Conservation (phyloP, 2,329 filamentous ascomycete species). For the Sarocladium kiliense region DNA sequence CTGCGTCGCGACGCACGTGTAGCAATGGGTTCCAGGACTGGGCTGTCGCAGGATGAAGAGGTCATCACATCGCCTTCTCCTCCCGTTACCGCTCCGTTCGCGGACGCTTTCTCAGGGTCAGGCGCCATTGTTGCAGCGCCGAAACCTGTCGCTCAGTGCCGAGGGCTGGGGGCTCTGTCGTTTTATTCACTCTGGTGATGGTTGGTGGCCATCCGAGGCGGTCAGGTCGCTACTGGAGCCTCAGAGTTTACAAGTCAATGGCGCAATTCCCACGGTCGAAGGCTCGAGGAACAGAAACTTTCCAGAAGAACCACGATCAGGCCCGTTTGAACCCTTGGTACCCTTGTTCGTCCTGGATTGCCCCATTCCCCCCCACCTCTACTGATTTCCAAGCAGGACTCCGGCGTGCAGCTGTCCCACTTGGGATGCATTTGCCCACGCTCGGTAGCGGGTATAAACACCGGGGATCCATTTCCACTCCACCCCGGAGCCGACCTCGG, state of each 20-base stretch:
- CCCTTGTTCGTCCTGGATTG: too few species aligned
- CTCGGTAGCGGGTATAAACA: background rate
- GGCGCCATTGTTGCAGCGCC: background rate
- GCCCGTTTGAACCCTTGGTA: too few species aligned
- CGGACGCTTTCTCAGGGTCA: background rate
- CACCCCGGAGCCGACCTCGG: background rate
- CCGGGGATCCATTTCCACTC: background rate
- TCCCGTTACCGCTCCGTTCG: background rate
- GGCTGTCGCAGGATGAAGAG: background rate
- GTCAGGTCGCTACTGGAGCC: too few species aligned
- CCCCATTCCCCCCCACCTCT: too few species aligned
- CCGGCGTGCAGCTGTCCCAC: background rate
- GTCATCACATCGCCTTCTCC: background rate
- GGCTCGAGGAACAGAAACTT: too few species aligned
- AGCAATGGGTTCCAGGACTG: conserved; percentile 7
- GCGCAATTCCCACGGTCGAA: too few species aligned
- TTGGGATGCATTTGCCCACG: background rate
- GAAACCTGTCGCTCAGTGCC: background rate
- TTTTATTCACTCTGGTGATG: background rate
- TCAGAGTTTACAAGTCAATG: too few species aligned
- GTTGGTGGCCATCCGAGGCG: background rate
- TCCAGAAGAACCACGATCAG: too few species aligned
- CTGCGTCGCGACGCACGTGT: conserved; percentile 11
- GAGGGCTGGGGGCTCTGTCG: background rate
- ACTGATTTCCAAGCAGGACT: too few species aligned